phyloP scores from a whole-genome alignment of 2,329 filamentous ascomycete species.

The Coniochaeta sp. region DNA sequence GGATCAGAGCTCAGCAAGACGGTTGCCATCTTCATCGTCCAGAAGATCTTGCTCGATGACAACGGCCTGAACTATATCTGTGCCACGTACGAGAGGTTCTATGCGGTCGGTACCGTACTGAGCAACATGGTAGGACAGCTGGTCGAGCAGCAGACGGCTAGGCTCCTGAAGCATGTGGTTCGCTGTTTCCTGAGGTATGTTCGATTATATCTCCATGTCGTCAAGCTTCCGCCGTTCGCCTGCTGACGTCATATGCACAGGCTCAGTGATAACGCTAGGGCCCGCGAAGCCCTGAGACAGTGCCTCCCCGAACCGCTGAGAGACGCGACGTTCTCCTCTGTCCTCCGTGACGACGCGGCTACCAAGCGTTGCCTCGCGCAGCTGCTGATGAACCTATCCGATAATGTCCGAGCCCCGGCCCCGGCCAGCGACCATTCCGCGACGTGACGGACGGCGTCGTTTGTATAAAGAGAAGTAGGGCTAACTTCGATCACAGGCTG shows the following conservation, averaged over 20 bases:
- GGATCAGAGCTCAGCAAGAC: constrained; percentile 98
- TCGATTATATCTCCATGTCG: background rate
- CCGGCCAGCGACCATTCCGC: background rate
- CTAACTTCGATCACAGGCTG: background rate
- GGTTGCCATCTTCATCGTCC: constrained; percentile 98
- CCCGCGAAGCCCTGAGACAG: constrained; percentile 88
- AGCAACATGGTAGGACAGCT: constrained; percentile 99
- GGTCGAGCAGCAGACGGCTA: constrained; percentile 93
- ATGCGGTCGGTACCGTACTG: constrained; percentile 92
- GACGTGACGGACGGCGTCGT: background rate
- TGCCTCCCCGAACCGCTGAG: constrained; percentile 98
- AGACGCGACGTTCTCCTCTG: constrained; percentile 93
- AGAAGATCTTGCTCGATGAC: constrained; percentile 96
- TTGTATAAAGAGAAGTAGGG: background rate
- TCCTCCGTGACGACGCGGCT: constrained; percentile 91
- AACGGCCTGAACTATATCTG: constrained; percentile 97
- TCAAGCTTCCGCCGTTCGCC: too few relatives aligned
- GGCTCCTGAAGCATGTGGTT: constrained; percentile 94
- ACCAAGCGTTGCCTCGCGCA: constrained; percentile 98
- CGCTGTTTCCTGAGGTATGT: constrained; percentile 88
- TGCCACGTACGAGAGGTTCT: constrained; percentile 97
- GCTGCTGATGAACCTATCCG: constrained; percentile 76
- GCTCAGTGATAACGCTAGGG: constrained; percentile 91
- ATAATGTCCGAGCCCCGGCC: constrained; percentile 3
- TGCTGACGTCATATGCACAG: constrained; percentile 45